phyloP scores from a whole-genome alignment of 2,329 filamentous ascomycete genomes.

The Aureobasidium vineae region DNA sequence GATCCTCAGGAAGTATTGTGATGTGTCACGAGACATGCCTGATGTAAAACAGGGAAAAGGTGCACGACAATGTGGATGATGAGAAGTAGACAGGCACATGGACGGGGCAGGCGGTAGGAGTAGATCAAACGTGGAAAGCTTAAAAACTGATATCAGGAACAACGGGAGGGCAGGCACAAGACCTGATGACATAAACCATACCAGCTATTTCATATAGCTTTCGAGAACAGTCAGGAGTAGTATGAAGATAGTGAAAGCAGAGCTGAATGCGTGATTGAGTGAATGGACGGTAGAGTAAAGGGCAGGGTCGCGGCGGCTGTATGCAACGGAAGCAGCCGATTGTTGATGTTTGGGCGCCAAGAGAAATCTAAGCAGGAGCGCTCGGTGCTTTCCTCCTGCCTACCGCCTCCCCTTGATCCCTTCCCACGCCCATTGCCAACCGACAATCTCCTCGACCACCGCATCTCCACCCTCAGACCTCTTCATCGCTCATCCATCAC shows the following conservation, averaged over 20 bases:
- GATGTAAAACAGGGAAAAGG: background rate
- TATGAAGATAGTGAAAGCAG: background rate
- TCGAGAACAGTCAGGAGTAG: background rate
- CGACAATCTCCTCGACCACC: constrained; percentile 26
- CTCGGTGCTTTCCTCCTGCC: constrained; percentile 12
- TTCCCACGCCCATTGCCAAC: constrained; percentile 18
- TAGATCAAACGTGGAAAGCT: constrained; percentile 6
- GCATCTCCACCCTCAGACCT: constrained; percentile 7
- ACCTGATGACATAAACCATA: background rate
- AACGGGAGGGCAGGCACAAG: background rate
- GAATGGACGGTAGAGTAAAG: background rate
- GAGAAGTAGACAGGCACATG: background rate
- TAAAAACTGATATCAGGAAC: background rate
- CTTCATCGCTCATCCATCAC: constrained; percentile 22
- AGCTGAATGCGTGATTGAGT: background rate
- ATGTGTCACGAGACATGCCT: background rate
- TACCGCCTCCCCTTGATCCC: constrained; percentile 20
- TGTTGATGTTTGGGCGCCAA: constrained; percentile 24
- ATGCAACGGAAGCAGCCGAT: constrained; percentile 10
- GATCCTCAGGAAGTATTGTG: no score
- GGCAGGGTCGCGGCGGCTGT: background rate
- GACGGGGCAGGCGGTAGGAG: background rate
- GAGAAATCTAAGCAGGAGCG: constrained; percentile 15
- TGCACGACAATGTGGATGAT: no score
- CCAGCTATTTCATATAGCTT: background rate